Evolutionary conservation across 2,329 filamentous ascomycete species (phyloP).

Genomic region (Claviceps purpurea): DNA sequence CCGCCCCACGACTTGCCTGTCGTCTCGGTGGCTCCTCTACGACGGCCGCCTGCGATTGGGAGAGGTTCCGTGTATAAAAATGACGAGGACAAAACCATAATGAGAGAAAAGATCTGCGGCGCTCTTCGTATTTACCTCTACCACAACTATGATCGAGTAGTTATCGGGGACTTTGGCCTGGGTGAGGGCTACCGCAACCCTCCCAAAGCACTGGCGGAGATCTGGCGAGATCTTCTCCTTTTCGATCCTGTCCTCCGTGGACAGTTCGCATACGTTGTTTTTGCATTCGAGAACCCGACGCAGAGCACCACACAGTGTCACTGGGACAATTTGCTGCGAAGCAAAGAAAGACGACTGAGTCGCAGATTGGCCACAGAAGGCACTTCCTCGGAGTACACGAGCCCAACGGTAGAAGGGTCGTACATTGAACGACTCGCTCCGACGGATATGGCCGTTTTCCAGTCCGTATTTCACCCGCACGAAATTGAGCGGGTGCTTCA

Average conservation of each 20-base stretch:
- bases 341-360: constrained; percentile 25
- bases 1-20: constrained; percentile 50
- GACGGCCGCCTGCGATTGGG: constrained; percentile 35
- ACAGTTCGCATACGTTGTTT: constrained; percentile 47
- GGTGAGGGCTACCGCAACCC: constrained; percentile 53
- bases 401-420: constrained; percentile 7
- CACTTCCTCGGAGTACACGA: constrained; percentile 12
- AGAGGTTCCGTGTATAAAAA: constrained; percentile 47
- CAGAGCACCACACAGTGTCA: constrained; percentile 42
- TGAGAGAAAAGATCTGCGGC: constrained; percentile 58
- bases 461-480: constrained; percentile 33
- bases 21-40: constrained; percentile 57
- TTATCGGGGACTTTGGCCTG: constrained; percentile 51
- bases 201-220: constrained; percentile 47
- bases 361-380: constrained; percentile 18
- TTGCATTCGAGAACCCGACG: constrained; percentile 46
- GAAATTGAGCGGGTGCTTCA: constrained; percentile 38
- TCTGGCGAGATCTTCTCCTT: constrained; percentile 52
- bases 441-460: constrained; percentile 40
- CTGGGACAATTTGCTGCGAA: constrained; percentile 41
- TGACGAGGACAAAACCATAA: constrained; percentile 55
- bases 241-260: constrained; percentile 49
- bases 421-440: constrained; percentile 9
- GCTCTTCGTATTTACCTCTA: constrained; percentile 58
- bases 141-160: constrained; percentile 41